A percentile compares a stretch with the other conserved stretches of the same genome.
Evolutionary conservation across 2,329 filamentous ascomycete species (phyloP).

Genomic region (Colletotrichum spinosum): DNA sequence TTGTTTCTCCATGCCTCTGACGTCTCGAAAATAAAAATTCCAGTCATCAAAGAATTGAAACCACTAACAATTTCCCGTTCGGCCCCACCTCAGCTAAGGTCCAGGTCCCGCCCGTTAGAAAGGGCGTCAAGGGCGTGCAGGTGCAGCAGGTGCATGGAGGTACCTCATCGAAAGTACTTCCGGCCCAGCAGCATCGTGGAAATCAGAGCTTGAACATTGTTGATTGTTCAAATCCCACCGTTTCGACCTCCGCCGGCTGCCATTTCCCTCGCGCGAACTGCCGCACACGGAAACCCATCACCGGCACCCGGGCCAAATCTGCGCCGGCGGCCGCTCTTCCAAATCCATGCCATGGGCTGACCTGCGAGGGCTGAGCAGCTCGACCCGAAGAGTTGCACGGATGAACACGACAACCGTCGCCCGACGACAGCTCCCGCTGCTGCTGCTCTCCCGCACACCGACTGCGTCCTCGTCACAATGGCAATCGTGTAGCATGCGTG

Average conservation of each 20-base stretch:
- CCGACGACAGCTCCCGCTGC: constrained; percentile 34
- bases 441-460: constrained; percentile 15
- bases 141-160: not conserved
- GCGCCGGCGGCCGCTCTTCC: constrained; percentile 11
- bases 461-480: constrained; percentile 5
- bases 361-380: constrained; percentile 34
- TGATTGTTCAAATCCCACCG: not conserved
- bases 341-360: constrained; percentile 38
- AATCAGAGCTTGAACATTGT: not conserved
- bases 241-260: not conserved
- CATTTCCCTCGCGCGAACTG: not conserved
- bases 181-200: not conserved
- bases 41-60: too few species aligned
- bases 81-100: too few species aligned
- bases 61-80: too few species aligned
- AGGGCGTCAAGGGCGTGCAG: too few species aligned
- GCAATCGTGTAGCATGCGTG: not conserved
- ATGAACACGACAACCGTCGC: constrained; percentile 27
- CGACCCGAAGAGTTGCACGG: constrained; percentile 34
- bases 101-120: too few species aligned
- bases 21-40: too few species aligned
- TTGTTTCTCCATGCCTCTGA: too few species aligned
- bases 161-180: constrained; percentile 6
- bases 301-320: not conserved
- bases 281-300: not conserved